Base-by-base conservation (phyloP, 2,329 filamentous ascomycete genomes). In the Claviceps sp. region DNA sequence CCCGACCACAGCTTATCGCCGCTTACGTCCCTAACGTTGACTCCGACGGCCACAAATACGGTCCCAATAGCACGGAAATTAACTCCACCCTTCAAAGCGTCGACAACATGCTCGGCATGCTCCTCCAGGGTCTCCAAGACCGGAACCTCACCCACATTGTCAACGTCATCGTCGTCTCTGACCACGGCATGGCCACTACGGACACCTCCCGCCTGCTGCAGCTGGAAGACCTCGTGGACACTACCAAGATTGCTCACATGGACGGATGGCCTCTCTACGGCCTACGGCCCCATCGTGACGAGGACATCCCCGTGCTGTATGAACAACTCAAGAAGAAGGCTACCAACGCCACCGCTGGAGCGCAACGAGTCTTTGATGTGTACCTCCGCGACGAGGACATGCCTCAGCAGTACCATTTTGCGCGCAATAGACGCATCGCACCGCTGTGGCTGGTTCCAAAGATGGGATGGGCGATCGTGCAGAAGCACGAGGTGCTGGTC, bases 111-210 rank as follows among this genome's bases (percentile, higher is more conserved):
- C 72, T 98, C 26, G 85, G 82, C 30, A 67, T 77, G 22, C 70
- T 98, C 1, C 85, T 97, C 61, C 66, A 73, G 1, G 90, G 90
- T 0, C 73, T 98, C 0, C 79, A 90, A 55, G 70, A 77, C 47
- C 82, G 93, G 48, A 96, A 97, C 63, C 70, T 98, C 49, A 95
- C 89, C 0, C 65, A 84, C 20, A 86, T 98, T 55, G 88, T 97
- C 63, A 98, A 98, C 58, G 78, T 98, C 7, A 82, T 98, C 37
- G 77, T 98, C n/a, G 91, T 98, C 2, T 96, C 89, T 0, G 93
- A 98, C 64, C 93, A 98, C 64, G 93, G 93, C 49, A 98, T 98
- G 93, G 93, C 93, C 1, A 95, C 89, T 0, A 97, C 93, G 0
- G 86, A 90, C 54, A 80, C 78, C 0, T 75, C 82, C 18, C 79